These are phyloP conservation scores for Plenodomus biglobosus DNA, from an alignment of 2,329 filamentous ascomycete species.

Conservation along the genomic window DNA sequence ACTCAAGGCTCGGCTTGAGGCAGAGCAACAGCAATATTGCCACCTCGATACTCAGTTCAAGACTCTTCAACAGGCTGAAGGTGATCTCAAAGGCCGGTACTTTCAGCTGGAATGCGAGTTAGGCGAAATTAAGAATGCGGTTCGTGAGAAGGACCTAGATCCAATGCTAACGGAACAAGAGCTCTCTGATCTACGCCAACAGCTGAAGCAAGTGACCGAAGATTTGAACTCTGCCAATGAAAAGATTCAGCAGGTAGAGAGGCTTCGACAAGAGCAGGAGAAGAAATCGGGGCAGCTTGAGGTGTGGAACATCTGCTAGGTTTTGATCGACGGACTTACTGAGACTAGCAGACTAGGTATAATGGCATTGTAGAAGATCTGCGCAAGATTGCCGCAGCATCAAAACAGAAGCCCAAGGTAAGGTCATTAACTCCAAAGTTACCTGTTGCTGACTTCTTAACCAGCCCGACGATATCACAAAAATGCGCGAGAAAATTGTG, in stretches of 20 bases:
- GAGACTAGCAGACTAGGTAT: neutral
- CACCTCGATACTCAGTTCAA: constrained; percentile 15
- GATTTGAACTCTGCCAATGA: constrained; percentile 10
- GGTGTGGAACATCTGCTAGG: neutral
- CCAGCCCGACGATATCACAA: constrained; percentile 1
- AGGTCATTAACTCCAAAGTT: neutral
- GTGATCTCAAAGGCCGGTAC: constrained; percentile 8
- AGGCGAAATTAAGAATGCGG: constrained; percentile 7
- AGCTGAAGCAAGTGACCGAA: constrained; percentile 12
- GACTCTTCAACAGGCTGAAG: constrained; percentile 11
- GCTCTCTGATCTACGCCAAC: constrained; percentile 10
- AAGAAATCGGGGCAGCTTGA: constrained; percentile 3
- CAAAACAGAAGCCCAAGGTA: constrained; percentile 5
- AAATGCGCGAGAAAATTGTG: constrained; percentile 5
- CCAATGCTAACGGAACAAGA: constrained; percentile 9
- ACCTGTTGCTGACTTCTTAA: neutral
- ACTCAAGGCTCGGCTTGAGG: constrained; percentile 19
- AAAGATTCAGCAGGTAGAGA: constrained; percentile 5
- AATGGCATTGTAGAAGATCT: neutral
- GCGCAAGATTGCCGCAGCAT: neutral
- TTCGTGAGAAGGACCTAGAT: neutral
- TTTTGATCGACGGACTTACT: neutral
- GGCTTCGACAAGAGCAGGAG: constrained; percentile 7
- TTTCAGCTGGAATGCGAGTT: constrained; percentile 20
- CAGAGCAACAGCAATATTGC: constrained; percentile 13